Percentiles rank a stretch among this genome's conserved stretches.
Evolutionary conservation across 257 asterid species (phyloP).

Genomic region (Nicotiana obtusifolia): DNA sequence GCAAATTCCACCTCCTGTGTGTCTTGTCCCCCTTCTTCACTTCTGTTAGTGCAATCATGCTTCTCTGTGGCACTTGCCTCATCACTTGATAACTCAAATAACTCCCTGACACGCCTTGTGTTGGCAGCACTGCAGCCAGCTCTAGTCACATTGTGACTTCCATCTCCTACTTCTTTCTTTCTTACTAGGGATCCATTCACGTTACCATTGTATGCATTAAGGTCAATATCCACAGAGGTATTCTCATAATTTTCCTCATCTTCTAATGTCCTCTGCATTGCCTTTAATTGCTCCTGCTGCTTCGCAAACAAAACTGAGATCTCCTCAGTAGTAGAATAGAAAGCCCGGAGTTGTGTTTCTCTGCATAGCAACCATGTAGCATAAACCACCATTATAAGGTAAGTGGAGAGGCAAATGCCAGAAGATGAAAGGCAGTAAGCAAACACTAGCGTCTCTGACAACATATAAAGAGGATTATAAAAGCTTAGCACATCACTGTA

Average conservation of each 20-base stretch:
- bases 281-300: slow-evolving; percentile 92
- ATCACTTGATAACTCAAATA: slow-evolving; percentile 47
- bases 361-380: slow-evolving; percentile 35
- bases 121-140: slow-evolving; percentile 25
- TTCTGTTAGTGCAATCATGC: slow-evolving; percentile 63
- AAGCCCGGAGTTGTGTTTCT: slow-evolving; percentile 96
- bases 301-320: slow-evolving; percentile 66
- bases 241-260: slow-evolving; percentile 77
- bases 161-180: slow-evolving; percentile 30
- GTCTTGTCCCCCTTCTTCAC: slow-evolving; percentile 47
- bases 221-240: slow-evolving; percentile 61
- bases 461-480: neutral
- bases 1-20: slow-evolving; percentile 80
- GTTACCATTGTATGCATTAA: slow-evolving; percentile 30
- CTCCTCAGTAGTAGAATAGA: slow-evolving; percentile 97
- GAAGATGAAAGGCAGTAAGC: neutral
- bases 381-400: neutral
- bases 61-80: slow-evolving; percentile 73
- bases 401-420: neutral
- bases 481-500: neutral
- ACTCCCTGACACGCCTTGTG: slow-evolving; percentile 29
- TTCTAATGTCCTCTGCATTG: slow-evolving; percentile 95
- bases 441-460: neutral
- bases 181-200: slow-evolving; percentile 20
- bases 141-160: slow-evolving; percentile 29